Base-by-base conservation (phyloP, 164 flowering plant species). In the Protea cynaroides region DNA sequence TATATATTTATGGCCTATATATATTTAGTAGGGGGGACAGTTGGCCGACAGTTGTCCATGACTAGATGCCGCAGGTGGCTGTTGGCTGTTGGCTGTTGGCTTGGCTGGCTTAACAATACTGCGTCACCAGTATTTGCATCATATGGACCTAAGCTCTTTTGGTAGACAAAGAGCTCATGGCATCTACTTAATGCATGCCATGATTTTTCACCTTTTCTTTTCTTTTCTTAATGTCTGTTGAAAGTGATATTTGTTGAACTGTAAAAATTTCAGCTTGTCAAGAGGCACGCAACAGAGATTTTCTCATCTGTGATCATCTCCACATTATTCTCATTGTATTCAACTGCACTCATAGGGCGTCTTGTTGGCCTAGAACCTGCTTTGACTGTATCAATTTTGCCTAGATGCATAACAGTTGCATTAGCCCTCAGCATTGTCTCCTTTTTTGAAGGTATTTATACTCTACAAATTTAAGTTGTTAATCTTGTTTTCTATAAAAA, bases 211-310 rank as follows among this genome's bases (percentile, higher is more conserved):
- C n/a, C n/a, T 10, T 52, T 23, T 43, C 21, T 17, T 22, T 55
- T 12, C 38, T 40, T 14, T 21, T 10, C 18, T 52, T 36, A 29
- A 21, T 14, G 22, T 1, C 36, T 13, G 17, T 17, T 15, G 12
- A 19, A 25, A 17, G 25, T 25, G 23, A 55, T 19, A 43, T 38
- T 22, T 21, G 4, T 19, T 40, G 69, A 2, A 29, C 34, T 29
- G 34, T 5, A 29, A 3, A 29, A 29, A 29, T 75, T 65, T 38
- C 88, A 93, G 98, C 93, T 93, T 53, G 94, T 93, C 38, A 90
- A 87, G 81, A 87, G 98, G 75, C 98, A 90, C 72, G 97, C 98
- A 17, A 96, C 98, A 59, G 98, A 93, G 83, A 93, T 90, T 60
- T 93, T 93, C 76, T 78, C 94, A n/a, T 84, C 97, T 34, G 86